Percentiles rank a stretch among this genome's conserved stretches.
Evolutionary conservation across 2,329 filamentous ascomycete genomes (phyloP).

Genomic region (Xylaria multiplex): DNA sequence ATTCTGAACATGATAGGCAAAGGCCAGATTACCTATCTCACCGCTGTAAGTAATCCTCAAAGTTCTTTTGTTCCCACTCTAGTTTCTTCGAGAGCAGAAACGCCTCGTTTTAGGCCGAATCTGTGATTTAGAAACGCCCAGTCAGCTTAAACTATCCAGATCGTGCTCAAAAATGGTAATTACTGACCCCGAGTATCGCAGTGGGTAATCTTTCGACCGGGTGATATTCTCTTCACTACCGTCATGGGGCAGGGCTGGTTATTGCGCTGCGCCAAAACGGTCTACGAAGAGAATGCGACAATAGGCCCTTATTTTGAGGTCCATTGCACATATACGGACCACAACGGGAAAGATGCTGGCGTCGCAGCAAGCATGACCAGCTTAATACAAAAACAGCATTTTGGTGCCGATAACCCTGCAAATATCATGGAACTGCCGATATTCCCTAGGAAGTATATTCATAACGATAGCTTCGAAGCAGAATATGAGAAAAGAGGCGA

Average conservation of each 20-base stretch:
- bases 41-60: not conserved
- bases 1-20: constrained; percentile 32
- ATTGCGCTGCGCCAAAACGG: constrained; percentile 32
- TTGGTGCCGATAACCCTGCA: constrained; percentile 28
- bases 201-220: constrained; percentile 39
- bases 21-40: constrained; percentile 32
- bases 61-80: too few species aligned
- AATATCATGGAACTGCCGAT: constrained; percentile 17
- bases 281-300: constrained; percentile 33
- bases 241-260: constrained; percentile 35
- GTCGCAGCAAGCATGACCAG: constrained; percentile 19
- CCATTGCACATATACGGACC: constrained; percentile 38
- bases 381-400: constrained; percentile 34
- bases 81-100: too few species aligned
- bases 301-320: constrained; percentile 34
- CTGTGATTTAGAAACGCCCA: too few species aligned
- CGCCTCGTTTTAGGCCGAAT: too few species aligned
- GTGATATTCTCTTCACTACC: constrained; percentile 31
- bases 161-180: too few species aligned
- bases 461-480: constrained; percentile 7
- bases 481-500: constrained; percentile 13
- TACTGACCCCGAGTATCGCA: too few species aligned
- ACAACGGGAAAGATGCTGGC: constrained; percentile 34
- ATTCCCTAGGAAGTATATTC: constrained; percentile 19
- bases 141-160: too few species aligned